Evolutionary conservation across 192 early-diverging fungal genomes (phyloP).

Genomic region (Ambispora gerdemannii): DNA sequence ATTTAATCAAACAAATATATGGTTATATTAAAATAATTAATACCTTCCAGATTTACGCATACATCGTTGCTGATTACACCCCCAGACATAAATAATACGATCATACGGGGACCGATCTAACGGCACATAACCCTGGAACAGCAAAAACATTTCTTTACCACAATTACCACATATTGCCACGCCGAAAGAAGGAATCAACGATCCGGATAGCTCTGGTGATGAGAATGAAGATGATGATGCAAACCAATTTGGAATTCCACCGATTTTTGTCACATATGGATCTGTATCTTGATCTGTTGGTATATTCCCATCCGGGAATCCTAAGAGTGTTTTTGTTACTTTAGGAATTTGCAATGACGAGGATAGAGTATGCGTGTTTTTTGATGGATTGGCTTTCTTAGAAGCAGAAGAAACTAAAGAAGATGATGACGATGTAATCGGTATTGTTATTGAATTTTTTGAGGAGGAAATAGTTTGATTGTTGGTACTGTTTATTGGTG

Average conservation of each 20-base stretch:
- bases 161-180: conserved; percentile 57
- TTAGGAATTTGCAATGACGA: too few species aligned
- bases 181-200: conserved; percentile 33
- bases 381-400: too few species aligned
- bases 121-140: conserved; percentile 75
- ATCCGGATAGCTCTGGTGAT: too few species aligned
- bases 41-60: conserved; percentile 67
- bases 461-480: too few species aligned
- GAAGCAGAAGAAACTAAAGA: too few species aligned
- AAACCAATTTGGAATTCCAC: conserved; percentile 60
- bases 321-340: conserved; percentile 41
- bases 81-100: conserved; percentile 76
- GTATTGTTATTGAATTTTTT: too few species aligned
- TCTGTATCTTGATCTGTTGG: conserved; percentile 46
- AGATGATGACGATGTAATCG: too few species aligned
- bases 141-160: conserved; percentile 55
- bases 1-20: neutral
- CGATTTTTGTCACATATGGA: conserved; percentile 62
- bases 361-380: too few species aligned
- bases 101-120: conserved; percentile 66
- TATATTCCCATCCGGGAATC: conserved; percentile 48
- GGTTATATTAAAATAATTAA: neutral
- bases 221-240: too few species aligned
- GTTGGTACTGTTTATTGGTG: too few species aligned
- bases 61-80: conserved; percentile 73